A percentile compares a stretch with the other conserved stretches of the same genome.
Evolutionary conservation across 345 rosid species (phyloP).

Genomic region (Acer campestre): DNA sequence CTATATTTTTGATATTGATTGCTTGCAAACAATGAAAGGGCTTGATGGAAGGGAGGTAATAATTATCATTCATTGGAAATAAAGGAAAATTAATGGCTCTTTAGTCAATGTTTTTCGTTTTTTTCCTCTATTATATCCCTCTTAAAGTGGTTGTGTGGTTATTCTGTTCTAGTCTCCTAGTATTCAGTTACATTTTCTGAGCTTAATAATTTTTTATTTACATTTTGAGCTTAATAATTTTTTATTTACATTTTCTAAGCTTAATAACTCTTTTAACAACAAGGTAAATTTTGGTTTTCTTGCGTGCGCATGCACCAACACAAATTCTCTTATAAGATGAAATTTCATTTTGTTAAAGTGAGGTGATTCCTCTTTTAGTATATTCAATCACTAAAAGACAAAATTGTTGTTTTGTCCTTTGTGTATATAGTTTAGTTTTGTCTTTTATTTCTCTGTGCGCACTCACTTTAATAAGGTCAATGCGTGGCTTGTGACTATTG

Average conservation of each 20-base stretch:
- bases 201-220: not conserved
- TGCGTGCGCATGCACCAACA: not conserved
- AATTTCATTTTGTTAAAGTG: too few species aligned
- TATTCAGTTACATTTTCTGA: not conserved
- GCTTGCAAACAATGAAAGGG: slow-evolving; percentile 92
- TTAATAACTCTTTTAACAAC: too few species aligned
- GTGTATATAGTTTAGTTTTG: too few species aligned
- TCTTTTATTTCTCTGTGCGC: not conserved
- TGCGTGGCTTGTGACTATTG: not conserved
- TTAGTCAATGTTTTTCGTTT: not conserved
- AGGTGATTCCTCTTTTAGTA: not conserved
- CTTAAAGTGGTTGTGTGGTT: not conserved
- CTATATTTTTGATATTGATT: slow-evolving; percentile 90
- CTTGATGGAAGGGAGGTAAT: slow-evolving; percentile 85
- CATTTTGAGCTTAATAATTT: not conserved
- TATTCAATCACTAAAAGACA: not conserved
- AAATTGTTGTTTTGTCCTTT: not conserved
- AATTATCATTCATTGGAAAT: not conserved
- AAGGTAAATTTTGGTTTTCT: not conserved
- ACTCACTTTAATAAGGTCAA: not conserved
- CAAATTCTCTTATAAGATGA: not conserved
- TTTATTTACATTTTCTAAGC: not conserved
- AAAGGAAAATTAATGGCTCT: not conserved
- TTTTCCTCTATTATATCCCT: not conserved
- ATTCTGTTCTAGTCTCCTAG: not conserved